Percentiles rank a stretch among this genome's conserved stretches.
phyloP scores from a whole-genome alignment of 2,329 filamentous ascomycete species.

The Exophiala xenobiotica region DNA sequence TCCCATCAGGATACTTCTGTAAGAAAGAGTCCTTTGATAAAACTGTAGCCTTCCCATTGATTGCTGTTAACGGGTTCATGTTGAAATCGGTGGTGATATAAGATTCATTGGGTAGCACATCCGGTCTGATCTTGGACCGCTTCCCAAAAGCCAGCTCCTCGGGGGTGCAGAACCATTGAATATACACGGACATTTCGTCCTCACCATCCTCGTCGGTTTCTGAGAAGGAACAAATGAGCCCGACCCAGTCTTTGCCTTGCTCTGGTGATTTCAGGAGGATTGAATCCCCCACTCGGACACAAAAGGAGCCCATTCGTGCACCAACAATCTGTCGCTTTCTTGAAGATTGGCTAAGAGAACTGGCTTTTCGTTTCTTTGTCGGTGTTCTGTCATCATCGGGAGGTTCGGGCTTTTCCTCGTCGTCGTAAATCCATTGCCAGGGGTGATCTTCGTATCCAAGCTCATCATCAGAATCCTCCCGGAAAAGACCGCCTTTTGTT shows the following conservation, averaged over 20 bases:
- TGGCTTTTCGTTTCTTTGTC: conserved; percentile 31
- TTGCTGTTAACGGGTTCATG: conserved; percentile 78
- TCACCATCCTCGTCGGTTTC: conserved; percentile 71
- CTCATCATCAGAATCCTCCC: conserved; percentile 88
- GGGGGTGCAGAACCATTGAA: conserved; percentile 89
- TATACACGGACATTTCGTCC: conserved; percentile 71
- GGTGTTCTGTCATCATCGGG: conserved; percentile 22
- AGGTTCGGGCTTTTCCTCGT: conserved; percentile 32
- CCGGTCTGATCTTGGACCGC: conserved; percentile 62
- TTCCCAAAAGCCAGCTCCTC: conserved; percentile 71
- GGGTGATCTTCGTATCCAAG: conserved; percentile 69
- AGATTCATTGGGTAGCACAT: conserved; percentile 82
- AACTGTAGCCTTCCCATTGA: conserved; percentile 83
- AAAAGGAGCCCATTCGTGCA: conserved; percentile 77
- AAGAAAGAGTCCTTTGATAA: conserved; percentile 71
- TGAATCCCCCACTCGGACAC: conserved; percentile 77
- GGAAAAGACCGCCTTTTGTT: conserved; percentile 60
- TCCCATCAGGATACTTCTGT: conserved; percentile 69
- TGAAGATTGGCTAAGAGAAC: conserved; percentile 17
- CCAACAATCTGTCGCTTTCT: conserved; percentile 62
- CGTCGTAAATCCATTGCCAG: conserved; percentile 76
- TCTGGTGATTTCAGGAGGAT: conserved; percentile 87
- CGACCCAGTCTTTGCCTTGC: conserved; percentile 85
- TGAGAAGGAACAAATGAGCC: conserved; percentile 78
- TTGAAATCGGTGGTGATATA: conserved; percentile 90